Conservation (phyloP, 2,329 filamentous ascomycete species). For the Rhynchosporium agropyri region DNA sequence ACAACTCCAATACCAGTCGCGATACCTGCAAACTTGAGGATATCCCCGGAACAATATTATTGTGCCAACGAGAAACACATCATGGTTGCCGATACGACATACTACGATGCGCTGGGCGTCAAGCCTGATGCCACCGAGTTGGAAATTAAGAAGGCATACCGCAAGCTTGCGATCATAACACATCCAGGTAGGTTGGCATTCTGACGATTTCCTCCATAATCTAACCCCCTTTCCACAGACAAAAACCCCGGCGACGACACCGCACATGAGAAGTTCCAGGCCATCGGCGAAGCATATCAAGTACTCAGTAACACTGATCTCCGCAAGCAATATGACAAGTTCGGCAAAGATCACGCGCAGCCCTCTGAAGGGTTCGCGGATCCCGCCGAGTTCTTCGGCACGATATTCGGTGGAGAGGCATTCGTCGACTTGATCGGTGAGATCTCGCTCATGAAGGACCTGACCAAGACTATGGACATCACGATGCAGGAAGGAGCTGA, state of each 20-base stretch:
- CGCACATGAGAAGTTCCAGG: slow-evolving; percentile 92
- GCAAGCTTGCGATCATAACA: slow-evolving; percentile 90
- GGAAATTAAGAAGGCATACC: slow-evolving; percentile 96
- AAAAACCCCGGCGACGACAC: slow-evolving; percentile 97
- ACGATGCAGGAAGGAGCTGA: slow-evolving; percentile 81
- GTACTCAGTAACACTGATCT: slow-evolving; percentile 87
- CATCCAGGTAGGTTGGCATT: slow-evolving; percentile 51
- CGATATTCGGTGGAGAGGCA: slow-evolving; percentile 96
- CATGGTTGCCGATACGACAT: slow-evolving; percentile 43
- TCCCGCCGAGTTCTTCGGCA: slow-evolving; percentile 95
- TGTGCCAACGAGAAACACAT: slow-evolving; percentile 9
- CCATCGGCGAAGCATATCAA: slow-evolving; percentile 73
- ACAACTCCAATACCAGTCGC: slow-evolving; percentile 3
- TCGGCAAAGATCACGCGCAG: slow-evolving; percentile 91
- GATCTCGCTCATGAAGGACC: slow-evolving; percentile 97
- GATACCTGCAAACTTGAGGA: neutral
- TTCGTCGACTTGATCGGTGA: slow-evolving; percentile 97
- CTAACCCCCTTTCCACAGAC: slow-evolving; percentile 56
- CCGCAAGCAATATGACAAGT: slow-evolving; percentile 92
- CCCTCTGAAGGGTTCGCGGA: slow-evolving; percentile 93
- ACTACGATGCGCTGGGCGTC: slow-evolving; percentile 75
- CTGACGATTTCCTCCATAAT: neutral
- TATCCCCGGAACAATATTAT: neutral
- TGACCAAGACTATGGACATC: slow-evolving; percentile 98
- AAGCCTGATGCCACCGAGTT: slow-evolving; percentile 82